A percentile compares a stretch with the other conserved stretches of the same genome.
These are phyloP conservation scores for Crithidia thermophila DNA, from an alignment of 208 protist genomes.

Conservation along the genomic window DNA sequence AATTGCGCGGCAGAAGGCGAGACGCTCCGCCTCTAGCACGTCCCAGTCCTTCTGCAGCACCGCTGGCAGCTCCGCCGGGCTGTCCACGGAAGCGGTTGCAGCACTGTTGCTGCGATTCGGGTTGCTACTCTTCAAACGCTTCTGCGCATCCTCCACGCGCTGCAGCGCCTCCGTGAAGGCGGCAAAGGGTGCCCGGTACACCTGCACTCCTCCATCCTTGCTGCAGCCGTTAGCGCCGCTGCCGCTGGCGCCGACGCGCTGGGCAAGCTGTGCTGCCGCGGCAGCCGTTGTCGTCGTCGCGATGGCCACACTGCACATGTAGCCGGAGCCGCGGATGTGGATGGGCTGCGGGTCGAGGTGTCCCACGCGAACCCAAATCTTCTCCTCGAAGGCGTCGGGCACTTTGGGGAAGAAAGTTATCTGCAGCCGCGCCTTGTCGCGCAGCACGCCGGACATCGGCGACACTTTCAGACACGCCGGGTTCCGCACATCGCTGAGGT, in stretches of 20 bases:
- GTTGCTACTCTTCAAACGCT: background rate
- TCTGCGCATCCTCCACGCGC: constrained; percentile 8
- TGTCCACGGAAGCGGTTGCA: background rate
- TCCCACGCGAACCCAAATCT: constrained; percentile 86
- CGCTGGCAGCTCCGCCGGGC: constrained; percentile 7
- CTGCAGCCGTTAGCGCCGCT: background rate
- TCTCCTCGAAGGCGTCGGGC: constrained; percentile 86
- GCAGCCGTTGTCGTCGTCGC: constrained; percentile 5
- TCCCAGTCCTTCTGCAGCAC: constrained; percentile 26
- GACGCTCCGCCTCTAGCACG: constrained; percentile 77
- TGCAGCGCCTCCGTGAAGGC: constrained; percentile 24
- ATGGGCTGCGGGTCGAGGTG: constrained; percentile 94
- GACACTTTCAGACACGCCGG: constrained; percentile 68
- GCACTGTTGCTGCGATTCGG: background rate
- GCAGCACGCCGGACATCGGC: constrained; percentile 73
- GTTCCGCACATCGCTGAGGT: constrained; percentile 49
- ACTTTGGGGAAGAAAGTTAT: constrained; percentile 84
- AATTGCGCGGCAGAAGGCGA: constrained; percentile 62
- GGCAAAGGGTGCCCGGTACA: constrained; percentile 18
- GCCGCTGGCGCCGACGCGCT: background rate
- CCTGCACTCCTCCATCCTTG: background rate
- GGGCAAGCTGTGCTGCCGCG: background rate
- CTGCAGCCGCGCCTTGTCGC: constrained; percentile 66
- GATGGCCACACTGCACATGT: constrained; percentile 66
- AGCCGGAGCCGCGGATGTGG: constrained; percentile 69